Evolutionary conservation across 305 asterid species (phyloP), one percentile per base, ranked within the genome.

Genomic region (Rubia tinctorum): DNA sequence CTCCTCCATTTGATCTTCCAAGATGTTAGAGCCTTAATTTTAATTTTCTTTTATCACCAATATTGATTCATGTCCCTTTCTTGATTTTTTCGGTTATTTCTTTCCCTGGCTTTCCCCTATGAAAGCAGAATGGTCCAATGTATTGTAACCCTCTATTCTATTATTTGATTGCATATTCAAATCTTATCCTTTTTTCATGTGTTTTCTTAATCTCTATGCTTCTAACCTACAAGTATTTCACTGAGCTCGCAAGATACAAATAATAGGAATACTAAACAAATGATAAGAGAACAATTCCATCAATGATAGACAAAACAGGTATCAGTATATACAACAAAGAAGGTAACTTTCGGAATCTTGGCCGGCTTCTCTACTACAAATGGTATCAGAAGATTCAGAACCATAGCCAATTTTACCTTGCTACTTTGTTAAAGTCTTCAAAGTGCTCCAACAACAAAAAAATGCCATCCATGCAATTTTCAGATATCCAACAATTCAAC

Each of bases 1-100:
- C 77, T 1, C 79, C 84, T 56, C 81, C 84, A 13, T 27, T 66
- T 25, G 84, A 80, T 69, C 58, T 80, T 75, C 84, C 84, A 10
- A 22, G 62, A 55, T 80, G 81, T 58, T 76, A 69, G 73, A 30
- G 14, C 49, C 66, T 73, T 30, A 1, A 59, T 37, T 25, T 39
- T 11, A 45, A 13, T 58, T 5, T 13, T 43, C 17, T 37, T 23
- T n/a, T 17, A 39, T 66, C 23, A 8, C 20, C 58, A 27, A 3
- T n/a, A 39, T 25, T 13, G 53, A 18, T 20, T 62, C 56, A 20
- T 12, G 13, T 18, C 40, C 37, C 9, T 60, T 68, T 15, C 45
- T 56, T 25, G 13, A 7, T 58, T 70, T 30, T 64, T 64, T 8
- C 47, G 10, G 12, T 64, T 60, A 39, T 8, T 73, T 43, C 34